A percentile compares a stretch with the other conserved stretches of the same genome.
These are phyloP conservation scores for Fraxinus anomala DNA, from an alignment of 257 asterid genomes.

Conservation along the genomic window DNA sequence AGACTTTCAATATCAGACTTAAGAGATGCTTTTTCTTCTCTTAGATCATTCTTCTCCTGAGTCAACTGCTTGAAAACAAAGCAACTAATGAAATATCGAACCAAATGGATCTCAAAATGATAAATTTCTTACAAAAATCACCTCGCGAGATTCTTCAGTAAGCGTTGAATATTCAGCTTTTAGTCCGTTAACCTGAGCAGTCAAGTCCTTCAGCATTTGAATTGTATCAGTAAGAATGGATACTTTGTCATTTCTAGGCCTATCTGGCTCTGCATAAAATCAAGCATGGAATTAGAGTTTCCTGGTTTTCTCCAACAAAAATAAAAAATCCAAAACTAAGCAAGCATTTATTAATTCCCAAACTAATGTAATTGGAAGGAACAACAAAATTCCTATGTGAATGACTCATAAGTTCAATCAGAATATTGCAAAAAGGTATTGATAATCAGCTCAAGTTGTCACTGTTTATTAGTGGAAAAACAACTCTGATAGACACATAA, in stretches of 20 bases:
- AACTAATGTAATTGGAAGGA: conserved; percentile 5
- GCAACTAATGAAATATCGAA: conserved; percentile 25
- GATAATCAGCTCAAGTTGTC: not conserved
- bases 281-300: conserved; percentile 19
- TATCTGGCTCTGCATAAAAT: conserved; percentile 80
- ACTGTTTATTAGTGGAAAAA: not conserved
- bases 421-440: not conserved
- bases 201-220: conserved; percentile 87
- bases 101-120: conserved; percentile 17
- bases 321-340: conserved; percentile 2
- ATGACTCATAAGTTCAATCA: not conserved
- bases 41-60: conserved; percentile 74
- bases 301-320: conserved; percentile 16
- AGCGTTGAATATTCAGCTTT: conserved; percentile 79
- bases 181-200: conserved; percentile 72
- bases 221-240: conserved; percentile 83
- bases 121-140: conserved; percentile 23
- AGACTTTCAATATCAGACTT: conserved; percentile 73
- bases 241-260: conserved; percentile 98
- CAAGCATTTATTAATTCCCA: conserved; percentile 7
- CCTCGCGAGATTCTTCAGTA: conserved; percentile 96
- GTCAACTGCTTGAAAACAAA: conserved; percentile 36
- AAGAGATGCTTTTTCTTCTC: conserved; percentile 68
- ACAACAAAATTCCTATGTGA: conserved; percentile 12
- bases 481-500: not conserved